Evolutionary conservation across 495 filamentous ascomycete species (phyloP).

Genomic region (Penicillium atrosanguineum): DNA sequence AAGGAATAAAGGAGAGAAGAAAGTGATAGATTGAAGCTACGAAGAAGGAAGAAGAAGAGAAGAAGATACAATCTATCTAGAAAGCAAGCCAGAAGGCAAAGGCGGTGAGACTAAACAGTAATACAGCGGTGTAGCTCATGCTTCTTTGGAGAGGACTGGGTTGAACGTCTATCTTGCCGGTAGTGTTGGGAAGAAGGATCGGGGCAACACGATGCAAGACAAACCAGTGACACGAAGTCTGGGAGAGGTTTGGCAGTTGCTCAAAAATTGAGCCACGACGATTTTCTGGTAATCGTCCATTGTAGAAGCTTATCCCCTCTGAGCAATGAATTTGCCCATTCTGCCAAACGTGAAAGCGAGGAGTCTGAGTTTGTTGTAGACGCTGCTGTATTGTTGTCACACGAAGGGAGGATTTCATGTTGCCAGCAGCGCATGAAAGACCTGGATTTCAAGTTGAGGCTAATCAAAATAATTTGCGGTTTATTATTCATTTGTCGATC

Average conservation of each 20-base stretch:
- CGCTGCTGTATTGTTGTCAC: conserved; percentile 4
- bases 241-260: conserved; percentile 14
- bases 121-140: conserved; percentile 15
- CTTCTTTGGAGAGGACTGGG: conserved; percentile 12
- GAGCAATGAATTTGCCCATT: conserved; percentile 1
- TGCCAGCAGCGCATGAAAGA: no score
- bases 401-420: background rate
- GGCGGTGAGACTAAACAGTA: no score
- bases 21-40: no score
- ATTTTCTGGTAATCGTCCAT: conserved; percentile 15
- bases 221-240: conserved; percentile 17
- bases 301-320: conserved; percentile 3
- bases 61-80: no score
- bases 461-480: no score
- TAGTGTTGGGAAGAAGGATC: conserved; percentile 9
- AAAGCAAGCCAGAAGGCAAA: no score
- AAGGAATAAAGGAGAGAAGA: no score
- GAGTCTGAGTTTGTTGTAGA: conserved; percentile 5
- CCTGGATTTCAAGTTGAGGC: no score
- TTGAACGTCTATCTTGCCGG: conserved; percentile 10
- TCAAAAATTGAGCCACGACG: conserved; percentile 18
- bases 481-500: no score
- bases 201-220: conserved; percentile 15
- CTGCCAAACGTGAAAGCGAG: conserved; percentile 3
- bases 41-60: no score